These are phyloP conservation scores for Neurospora sp. DNA, from an alignment of 495 filamentous ascomycete genomes.

Conservation along the genomic window DNA sequence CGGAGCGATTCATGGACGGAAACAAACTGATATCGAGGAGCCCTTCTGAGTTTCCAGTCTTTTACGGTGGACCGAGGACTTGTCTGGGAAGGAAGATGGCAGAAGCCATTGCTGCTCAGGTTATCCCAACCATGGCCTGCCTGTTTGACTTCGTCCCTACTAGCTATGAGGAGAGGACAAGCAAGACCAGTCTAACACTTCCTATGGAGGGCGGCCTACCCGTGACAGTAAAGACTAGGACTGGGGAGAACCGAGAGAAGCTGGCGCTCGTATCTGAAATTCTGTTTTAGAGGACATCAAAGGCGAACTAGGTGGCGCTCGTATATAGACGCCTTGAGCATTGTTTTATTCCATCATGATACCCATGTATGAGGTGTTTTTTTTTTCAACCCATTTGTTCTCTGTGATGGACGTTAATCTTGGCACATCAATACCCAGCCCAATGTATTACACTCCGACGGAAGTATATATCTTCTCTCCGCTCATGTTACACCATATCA, in stretches of 20 bases:
- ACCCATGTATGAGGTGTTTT: background rate
- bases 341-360: background rate
- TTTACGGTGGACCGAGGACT: slow-evolving; percentile 47
- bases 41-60: slow-evolving; percentile 48
- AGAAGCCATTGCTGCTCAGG: slow-evolving; percentile 43
- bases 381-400: background rate
- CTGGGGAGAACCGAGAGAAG: background rate
- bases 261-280: no score
- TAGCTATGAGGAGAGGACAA: slow-evolving; percentile 35
- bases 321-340: background rate
- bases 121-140: slow-evolving; percentile 37
- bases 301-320: background rate
- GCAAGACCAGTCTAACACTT: slow-evolving; percentile 47
- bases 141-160: slow-evolving; percentile 37
- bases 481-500: background rate
- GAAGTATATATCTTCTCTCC: background rate
- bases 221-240: slow-evolving; percentile 22
- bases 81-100: slow-evolving; percentile 54
- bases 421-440: background rate
- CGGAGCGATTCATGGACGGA: slow-evolving; percentile 40
- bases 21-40: slow-evolving; percentile 30
- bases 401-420: background rate
- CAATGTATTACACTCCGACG: background rate
- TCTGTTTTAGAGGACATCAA: background rate
- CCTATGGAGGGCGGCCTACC: slow-evolving; percentile 52